These are phyloP conservation scores for Penicillium paxilli DNA, from an alignment of 495 filamentous ascomycete genomes.

Conservation along the genomic window DNA sequence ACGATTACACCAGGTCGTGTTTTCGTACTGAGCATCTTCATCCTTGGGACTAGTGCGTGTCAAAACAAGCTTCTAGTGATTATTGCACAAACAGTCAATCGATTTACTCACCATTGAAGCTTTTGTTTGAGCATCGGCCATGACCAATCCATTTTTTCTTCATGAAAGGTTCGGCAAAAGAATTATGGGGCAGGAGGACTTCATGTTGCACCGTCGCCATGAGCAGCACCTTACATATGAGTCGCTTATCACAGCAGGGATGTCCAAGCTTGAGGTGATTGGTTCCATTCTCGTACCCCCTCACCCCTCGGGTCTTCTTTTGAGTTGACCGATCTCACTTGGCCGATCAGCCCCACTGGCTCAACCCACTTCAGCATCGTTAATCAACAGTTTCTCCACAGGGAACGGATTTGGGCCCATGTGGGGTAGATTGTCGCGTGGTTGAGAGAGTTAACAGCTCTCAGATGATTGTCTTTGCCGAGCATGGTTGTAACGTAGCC, in stretches of 20 bases:
- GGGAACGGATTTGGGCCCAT: no score
- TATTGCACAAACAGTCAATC: not conserved
- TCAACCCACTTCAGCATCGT: not conserved
- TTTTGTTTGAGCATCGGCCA: not conserved
- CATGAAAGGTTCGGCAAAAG: not conserved
- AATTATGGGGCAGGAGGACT: not conserved
- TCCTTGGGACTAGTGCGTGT: constrained; percentile 1
- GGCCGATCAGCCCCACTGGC: constrained; percentile 3
- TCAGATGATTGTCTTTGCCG: not conserved
- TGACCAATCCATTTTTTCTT: constrained; percentile 4
- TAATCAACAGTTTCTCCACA: not conserved
- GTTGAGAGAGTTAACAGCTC: not conserved
- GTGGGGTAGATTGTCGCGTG: not conserved
- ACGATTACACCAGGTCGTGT: constrained; percentile 8
- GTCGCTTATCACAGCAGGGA: not conserved
- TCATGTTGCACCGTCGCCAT: not conserved
- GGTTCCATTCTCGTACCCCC: not conserved
- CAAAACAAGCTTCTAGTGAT: not conserved
- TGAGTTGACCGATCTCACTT: constrained; percentile 4
- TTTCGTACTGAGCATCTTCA: constrained; percentile 4
- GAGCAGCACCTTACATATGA: not conserved
- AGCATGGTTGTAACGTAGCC: not conserved
- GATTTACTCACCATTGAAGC: constrained; percentile 4
- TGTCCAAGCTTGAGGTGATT: not conserved
- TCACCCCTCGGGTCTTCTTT: not conserved